These are phyloP conservation scores for Metschnikowia chrysomelidarum DNA, from an alignment of 805 yeast species.

Conservation along the genomic window DNA sequence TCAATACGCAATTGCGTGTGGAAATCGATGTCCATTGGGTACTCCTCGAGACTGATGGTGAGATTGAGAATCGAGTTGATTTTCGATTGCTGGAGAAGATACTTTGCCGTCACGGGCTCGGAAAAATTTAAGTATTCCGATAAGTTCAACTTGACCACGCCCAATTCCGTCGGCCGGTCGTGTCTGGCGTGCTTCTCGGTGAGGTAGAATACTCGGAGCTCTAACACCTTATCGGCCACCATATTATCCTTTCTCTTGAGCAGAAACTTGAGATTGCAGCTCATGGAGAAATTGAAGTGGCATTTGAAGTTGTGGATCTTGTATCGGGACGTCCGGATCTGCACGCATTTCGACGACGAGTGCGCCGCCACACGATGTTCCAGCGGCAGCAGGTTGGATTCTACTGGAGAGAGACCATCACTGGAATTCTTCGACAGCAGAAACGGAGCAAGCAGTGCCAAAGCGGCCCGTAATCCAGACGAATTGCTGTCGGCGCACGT, in stretches of 20 bases:
- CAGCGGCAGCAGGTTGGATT: slow-evolving; percentile 1
- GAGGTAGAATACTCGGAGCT: slow-evolving; percentile 36
- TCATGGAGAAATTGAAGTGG: slow-evolving; percentile 32
- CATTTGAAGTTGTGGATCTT: slow-evolving; percentile 41
- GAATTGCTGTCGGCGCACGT: slow-evolving; percentile 49
- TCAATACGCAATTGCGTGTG: slow-evolving; percentile 40
- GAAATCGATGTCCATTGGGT: slow-evolving; percentile 38
- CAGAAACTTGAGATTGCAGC: slow-evolving; percentile 40
- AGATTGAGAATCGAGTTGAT: slow-evolving; percentile 76
- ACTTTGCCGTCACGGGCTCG: slow-evolving; percentile 54
- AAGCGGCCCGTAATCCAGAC: slow-evolving; percentile 13
- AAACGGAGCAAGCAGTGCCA: slow-evolving; percentile 16
- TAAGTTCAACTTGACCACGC: slow-evolving; percentile 63
- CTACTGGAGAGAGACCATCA: background rate
- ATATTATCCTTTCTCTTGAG: slow-evolving; percentile 37
- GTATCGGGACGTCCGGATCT: slow-evolving; percentile 30
- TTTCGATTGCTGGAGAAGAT: slow-evolving; percentile 72
- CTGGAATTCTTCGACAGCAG: slow-evolving; percentile 5
- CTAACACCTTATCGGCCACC: slow-evolving; percentile 43
- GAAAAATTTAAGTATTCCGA: slow-evolving; percentile 65
- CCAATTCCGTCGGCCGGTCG: slow-evolving; percentile 47
- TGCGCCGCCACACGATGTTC: slow-evolving; percentile 3
- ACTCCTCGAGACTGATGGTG: slow-evolving; percentile 50
- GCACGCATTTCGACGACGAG: slow-evolving; percentile 23
- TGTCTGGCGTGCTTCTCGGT: slow-evolving; percentile 24